These are phyloP conservation scores for Stemphylium lycopersici DNA, from an alignment of 2,329 filamentous ascomycete genomes.

Conservation along the genomic window DNA sequence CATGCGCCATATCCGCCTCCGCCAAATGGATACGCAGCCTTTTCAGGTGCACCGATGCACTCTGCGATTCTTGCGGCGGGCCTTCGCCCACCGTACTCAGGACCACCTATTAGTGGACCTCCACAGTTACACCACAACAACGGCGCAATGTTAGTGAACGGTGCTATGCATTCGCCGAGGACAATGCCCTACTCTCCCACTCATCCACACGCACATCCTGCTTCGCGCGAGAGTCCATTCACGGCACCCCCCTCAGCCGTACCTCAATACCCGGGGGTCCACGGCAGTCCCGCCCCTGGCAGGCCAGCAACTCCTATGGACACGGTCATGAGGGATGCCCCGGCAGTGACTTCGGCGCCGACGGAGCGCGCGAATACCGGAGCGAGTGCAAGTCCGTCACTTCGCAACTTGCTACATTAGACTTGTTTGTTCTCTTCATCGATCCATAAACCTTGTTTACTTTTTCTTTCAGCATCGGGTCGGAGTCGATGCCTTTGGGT, in stretches of 20 bases:
- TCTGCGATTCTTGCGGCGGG: slow-evolving; percentile 36
- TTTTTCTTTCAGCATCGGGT: slow-evolving; percentile 21
- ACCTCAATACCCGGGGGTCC: slow-evolving; percentile 34
- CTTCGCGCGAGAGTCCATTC: slow-evolving; percentile 47
- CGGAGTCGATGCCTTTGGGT: slow-evolving; percentile 28
- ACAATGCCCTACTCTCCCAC: slow-evolving; percentile 45
- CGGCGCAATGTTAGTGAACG: slow-evolving; percentile 42
- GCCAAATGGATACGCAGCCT: slow-evolving; percentile 44
- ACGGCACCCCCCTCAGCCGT: slow-evolving; percentile 34
- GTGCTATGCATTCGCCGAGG: slow-evolving; percentile 46
- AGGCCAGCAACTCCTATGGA: slow-evolving; percentile 46
- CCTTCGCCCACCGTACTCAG: slow-evolving; percentile 37
- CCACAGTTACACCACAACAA: slow-evolving; percentile 44
- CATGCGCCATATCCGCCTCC: slow-evolving; percentile 42
- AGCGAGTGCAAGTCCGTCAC: slow-evolving; percentile 56
- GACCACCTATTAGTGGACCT: slow-evolving; percentile 35
- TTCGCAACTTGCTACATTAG: slow-evolving; percentile 56
- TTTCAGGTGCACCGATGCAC: slow-evolving; percentile 38
- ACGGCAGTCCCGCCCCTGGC: slow-evolving; percentile 41
- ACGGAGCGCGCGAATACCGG: slow-evolving; percentile 42
- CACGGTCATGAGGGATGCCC: slow-evolving; percentile 42
- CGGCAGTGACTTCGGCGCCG: slow-evolving; percentile 32
- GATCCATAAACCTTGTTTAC: slow-evolving; percentile 14
- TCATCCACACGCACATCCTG: slow-evolving; percentile 40
- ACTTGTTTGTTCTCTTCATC: slow-evolving; percentile 14